A percentile compares a stretch with the other conserved stretches of the same genome.
Conservation (phyloP, 345 rosid genomes). For the Litchi chinensis region DNA sequence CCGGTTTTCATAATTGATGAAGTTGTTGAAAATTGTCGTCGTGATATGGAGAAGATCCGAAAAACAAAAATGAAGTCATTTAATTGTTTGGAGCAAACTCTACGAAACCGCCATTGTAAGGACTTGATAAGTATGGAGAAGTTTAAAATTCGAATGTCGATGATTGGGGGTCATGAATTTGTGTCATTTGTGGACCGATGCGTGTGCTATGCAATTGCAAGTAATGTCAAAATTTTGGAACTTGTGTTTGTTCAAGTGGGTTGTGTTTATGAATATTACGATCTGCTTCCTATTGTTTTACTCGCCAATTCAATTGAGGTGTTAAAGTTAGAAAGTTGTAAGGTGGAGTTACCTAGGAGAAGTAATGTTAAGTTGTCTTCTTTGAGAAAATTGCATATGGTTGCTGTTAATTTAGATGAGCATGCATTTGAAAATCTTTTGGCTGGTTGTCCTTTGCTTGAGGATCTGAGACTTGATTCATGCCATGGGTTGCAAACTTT, state of each 20-base stretch:
- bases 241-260: background rate
- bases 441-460: conserved; percentile 2
- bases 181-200: background rate
- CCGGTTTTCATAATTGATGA: background rate
- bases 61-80: background rate
- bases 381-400: background rate
- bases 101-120: background rate
- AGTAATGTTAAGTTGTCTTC: background rate
- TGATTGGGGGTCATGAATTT: background rate
- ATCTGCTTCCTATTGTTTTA: background rate
- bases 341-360: background rate
- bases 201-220: background rate
- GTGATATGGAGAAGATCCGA: background rate
- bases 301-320: background rate
- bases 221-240: background rate
- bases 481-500: background rate
- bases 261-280: background rate
- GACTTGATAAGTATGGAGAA: background rate
- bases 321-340: background rate
- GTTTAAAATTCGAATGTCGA: background rate
- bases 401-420: background rate
- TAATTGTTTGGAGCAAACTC: background rate
- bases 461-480: background rate
- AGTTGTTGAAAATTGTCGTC: background rate
- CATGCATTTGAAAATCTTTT: background rate